Conservation (phyloP, 495 filamentous ascomycete species). For the Chaetomium cochliodes region DNA sequence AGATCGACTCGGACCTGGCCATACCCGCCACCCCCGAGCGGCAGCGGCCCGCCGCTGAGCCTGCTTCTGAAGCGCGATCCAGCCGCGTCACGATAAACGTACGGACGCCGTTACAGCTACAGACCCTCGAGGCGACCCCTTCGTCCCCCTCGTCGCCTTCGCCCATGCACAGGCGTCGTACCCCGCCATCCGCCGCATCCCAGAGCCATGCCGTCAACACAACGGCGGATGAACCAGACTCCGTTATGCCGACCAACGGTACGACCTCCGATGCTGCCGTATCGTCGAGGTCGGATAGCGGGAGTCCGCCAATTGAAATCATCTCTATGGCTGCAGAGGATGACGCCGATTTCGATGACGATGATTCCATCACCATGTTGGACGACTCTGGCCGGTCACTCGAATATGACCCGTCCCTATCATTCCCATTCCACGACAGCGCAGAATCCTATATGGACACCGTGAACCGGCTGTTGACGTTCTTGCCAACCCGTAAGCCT, state of each 20-base stretch:
- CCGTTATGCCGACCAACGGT: conserved; percentile 37
- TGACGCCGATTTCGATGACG: conserved; percentile 32
- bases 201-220: conserved; percentile 35
- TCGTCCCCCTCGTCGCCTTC: conserved; percentile 51
- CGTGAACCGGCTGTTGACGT: conserved; percentile 35
- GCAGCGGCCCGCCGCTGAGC: conserved; percentile 28
- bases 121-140: conserved; percentile 38
- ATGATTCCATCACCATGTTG: conserved; percentile 19
- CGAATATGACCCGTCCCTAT: conserved; percentile 32
- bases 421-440: conserved; percentile 45
- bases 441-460: conserved; percentile 43
- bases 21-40: conserved; percentile 43
- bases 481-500: conserved; percentile 40
- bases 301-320: conserved; percentile 41
- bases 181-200: conserved; percentile 16
- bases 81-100: conserved; percentile 57
- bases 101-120: conserved; percentile 39
- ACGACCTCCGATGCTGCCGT: conserved; percentile 32
- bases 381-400: conserved; percentile 13
- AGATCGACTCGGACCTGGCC: conserved; percentile 41
- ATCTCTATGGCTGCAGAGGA: conserved; percentile 37
- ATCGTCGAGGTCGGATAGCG: conserved; percentile 40
- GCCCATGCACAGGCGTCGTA: conserved; percentile 32
- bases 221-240: conserved; percentile 46
- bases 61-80: conserved; percentile 39